Evolutionary conservation across 108 stramenopile species (phyloP).

Genomic region (Fistulifera pelliculosa): DNA sequence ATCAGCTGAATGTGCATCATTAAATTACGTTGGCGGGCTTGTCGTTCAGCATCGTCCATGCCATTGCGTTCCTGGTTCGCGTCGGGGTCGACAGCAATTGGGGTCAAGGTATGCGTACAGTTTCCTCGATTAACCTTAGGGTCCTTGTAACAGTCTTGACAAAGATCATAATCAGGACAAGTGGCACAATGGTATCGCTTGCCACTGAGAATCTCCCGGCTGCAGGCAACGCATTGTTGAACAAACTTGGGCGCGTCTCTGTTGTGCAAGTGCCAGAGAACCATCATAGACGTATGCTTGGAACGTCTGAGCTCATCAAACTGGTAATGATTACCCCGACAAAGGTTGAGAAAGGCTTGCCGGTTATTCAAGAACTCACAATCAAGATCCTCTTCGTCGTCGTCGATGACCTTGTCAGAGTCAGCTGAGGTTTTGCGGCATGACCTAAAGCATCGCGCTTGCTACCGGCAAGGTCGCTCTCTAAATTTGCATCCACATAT

Average conservation of each 20-base stretch:
- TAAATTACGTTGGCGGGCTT: constrained; percentile 79
- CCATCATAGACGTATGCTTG: constrained; percentile 99
- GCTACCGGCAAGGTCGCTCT: constrained; percentile 18
- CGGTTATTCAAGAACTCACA: constrained; percentile 83
- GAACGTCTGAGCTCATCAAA: constrained; percentile 95
- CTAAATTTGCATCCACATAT: constrained; percentile 13
- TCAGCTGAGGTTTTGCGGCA: constrained; percentile 1
- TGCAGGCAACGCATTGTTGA: constrained; percentile 75
- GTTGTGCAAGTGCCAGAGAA: constrained; percentile 97
- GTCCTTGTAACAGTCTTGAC: constrained; percentile 69
- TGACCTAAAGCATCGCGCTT: constrained; percentile 49
- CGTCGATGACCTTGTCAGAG: constrained; percentile 63
- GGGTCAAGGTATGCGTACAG: constrained; percentile 67
- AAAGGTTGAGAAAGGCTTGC: constrained; percentile 80
- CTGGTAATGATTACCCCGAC: constrained; percentile 96
- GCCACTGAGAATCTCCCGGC: constrained; percentile 75
- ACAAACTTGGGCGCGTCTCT: constrained; percentile 93
- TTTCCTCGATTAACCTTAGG: constrained; percentile 64
- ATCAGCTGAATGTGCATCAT: constrained; percentile 93
- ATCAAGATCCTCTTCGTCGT: constrained; percentile 81
- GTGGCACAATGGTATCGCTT: constrained; percentile 75
- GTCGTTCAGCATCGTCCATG: constrained; percentile 62
- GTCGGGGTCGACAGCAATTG: constrained; percentile 55
- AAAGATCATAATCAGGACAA: constrained; percentile 91
- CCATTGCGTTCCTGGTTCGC: constrained; percentile 32